A percentile compares a stretch with the other conserved stretches of the same genome.
Evolutionary conservation across 306 rosid genomes (phyloP).

Genomic region (Cicer pinnatifidum): DNA sequence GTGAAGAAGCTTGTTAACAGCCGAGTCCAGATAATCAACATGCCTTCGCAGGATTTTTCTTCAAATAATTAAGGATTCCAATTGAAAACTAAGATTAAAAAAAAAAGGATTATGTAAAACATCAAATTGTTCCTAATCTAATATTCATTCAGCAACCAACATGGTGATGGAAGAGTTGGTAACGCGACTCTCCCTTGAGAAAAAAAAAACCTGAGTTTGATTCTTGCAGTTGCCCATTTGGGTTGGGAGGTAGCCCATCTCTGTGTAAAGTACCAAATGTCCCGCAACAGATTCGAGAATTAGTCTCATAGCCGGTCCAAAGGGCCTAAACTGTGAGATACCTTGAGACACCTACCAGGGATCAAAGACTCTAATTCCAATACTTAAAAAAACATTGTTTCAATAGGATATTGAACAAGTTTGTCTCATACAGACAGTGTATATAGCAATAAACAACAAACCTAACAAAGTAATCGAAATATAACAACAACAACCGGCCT

Average conservation of each 20-base stretch:
- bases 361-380: neutral
- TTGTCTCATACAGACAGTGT: neutral
- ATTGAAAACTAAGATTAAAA: constrained; percentile 33
- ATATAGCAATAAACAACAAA: no score
- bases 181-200: neutral
- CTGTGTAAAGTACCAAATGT: neutral
- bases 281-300: neutral
- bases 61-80: constrained; percentile 59
- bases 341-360: neutral
- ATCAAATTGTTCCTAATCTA: constrained; percentile 16
- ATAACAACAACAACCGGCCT: no score
- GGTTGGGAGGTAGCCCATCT: neutral
- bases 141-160: neutral
- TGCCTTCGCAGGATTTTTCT: constrained; percentile 76
- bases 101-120: constrained; percentile 11
- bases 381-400: no score
- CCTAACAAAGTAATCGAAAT: no score
- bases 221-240: neutral
- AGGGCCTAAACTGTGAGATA: neutral
- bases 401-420: neutral
- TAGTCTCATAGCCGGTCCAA: neutral
- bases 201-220: neutral
- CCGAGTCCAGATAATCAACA: constrained; percentile 73
- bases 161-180: neutral
- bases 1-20: constrained; percentile 75